Conservation (phyloP, 2,329 filamentous ascomycete genomes). For the Ophiostoma perfectum region DNA sequence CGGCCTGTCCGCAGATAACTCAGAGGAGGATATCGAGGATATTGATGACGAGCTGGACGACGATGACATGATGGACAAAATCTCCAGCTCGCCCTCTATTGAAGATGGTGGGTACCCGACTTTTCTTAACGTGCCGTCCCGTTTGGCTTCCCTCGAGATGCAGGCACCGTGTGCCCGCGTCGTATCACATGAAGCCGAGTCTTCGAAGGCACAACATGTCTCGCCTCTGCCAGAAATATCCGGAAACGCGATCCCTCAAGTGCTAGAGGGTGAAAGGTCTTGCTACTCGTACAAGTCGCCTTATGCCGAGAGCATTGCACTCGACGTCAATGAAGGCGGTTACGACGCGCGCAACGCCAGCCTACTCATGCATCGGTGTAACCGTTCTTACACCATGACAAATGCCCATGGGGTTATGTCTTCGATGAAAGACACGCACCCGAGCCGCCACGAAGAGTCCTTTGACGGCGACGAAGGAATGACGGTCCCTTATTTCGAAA, state of each 20-base stretch:
- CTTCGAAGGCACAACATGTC: neutral
- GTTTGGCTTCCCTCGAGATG: neutral
- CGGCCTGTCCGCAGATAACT: constrained; percentile 42
- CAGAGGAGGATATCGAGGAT: constrained; percentile 60
- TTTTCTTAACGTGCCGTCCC: constrained; percentile 29
- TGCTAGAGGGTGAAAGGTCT: neutral
- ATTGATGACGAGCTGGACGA: constrained; percentile 67
- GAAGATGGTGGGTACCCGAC: constrained; percentile 85
- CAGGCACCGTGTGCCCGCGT: neutral
- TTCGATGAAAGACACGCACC: too few species aligned
- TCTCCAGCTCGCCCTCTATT: constrained; percentile 97
- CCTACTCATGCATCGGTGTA: neutral
- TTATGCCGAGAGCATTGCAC: neutral
- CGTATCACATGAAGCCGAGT: neutral
- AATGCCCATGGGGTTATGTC: neutral
- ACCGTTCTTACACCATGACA: constrained; percentile 1
- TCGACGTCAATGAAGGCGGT: neutral
- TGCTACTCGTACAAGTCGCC: neutral
- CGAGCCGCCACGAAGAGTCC: neutral
- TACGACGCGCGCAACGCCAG: neutral
- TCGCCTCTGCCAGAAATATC: neutral
- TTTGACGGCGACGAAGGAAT: constrained; percentile 15
- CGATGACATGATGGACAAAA: constrained; percentile 90
- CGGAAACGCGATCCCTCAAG: constrained; percentile 1
- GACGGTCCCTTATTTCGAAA: constrained; percentile 27